A percentile compares a stretch with the other conserved stretches of the same genome.
phyloP scores from a whole-genome alignment of 1,284 basidiomycete genomes.

The Cryptococcus sp. region DNA sequence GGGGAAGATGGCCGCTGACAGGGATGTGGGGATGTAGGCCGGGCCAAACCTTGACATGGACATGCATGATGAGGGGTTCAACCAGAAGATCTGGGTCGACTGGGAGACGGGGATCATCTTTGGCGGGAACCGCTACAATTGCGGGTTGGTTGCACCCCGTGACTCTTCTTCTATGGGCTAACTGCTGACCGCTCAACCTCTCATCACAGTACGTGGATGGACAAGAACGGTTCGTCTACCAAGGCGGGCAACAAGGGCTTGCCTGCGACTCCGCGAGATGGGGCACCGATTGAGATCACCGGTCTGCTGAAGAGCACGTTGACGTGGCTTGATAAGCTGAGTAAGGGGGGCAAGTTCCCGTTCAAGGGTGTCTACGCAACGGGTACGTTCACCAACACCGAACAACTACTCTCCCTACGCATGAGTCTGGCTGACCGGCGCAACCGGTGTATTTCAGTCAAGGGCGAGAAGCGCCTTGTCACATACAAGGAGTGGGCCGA shows the following conservation, averaged over 20 bases:
- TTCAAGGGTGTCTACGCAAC: constrained; percentile 82
- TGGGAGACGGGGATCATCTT: constrained; percentile 89
- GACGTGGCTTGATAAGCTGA: constrained; percentile 76
- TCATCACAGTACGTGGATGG: constrained; percentile 86
- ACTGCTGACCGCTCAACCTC: not conserved
- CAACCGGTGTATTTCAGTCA: constrained; percentile 60
- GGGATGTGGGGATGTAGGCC: constrained; percentile 52
- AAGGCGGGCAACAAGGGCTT: constrained; percentile 91
- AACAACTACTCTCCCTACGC: not conserved
- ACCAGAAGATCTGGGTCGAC: constrained; percentile 89
- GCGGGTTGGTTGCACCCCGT: constrained; percentile 30
- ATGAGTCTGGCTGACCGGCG: not conserved
- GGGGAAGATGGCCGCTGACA: not conserved
- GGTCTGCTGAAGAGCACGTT: constrained; percentile 90
- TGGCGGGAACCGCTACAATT: constrained; percentile 72
- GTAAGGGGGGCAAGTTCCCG: constrained; percentile 68
- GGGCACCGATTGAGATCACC: constrained; percentile 92
- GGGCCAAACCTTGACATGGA: constrained; percentile 91
- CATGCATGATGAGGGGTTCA: constrained; percentile 89
- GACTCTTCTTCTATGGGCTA: not conserved
- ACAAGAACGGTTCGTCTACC: constrained; percentile 90
- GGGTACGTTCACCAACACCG: constrained; percentile 56
- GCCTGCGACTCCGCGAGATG: constrained; percentile 92
- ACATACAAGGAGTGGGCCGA: constrained; percentile 89
- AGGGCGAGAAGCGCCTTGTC: constrained; percentile 66